Conservation (phyloP, 441 rosid species). For the Gossypium laxum region DNA sequence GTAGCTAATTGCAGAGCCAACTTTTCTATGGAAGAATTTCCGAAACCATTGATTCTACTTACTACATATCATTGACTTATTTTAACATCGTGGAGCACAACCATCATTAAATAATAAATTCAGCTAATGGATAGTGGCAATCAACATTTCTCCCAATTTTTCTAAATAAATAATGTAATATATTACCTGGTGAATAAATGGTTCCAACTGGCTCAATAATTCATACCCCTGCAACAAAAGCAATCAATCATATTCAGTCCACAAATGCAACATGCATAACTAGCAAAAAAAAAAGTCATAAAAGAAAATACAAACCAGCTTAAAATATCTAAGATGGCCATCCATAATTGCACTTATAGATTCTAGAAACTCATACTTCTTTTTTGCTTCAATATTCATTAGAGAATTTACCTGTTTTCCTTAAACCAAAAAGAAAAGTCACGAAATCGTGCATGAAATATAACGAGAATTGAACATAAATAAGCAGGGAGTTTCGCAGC, state of each 20-base stretch:
- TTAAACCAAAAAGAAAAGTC: slow-evolving; percentile 32
- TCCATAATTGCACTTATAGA: slow-evolving; percentile 87
- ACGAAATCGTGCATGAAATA: slow-evolving; percentile 15
- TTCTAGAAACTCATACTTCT: slow-evolving; percentile 87
- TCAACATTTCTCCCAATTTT: background rate
- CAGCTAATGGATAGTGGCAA: background rate
- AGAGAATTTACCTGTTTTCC: slow-evolving; percentile 77
- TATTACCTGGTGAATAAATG: slow-evolving; percentile 72
- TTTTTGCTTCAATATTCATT: slow-evolving; percentile 71
- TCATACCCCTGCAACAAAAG: slow-evolving; percentile 53
- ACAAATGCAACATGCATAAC: background rate
- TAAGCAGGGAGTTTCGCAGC: slow-evolving; percentile 10
- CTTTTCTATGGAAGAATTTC: background rate
- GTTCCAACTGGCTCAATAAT: slow-evolving; percentile 71
- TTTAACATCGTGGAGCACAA: background rate
- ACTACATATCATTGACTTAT: background rate
- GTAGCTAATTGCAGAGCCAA: background rate
- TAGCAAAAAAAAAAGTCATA: slow-evolving; percentile 2
- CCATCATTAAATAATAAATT: background rate
- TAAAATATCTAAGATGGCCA: slow-evolving; percentile 81
- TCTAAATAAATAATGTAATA: background rate
- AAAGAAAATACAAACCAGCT: slow-evolving; percentile 43
- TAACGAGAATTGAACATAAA: background rate
- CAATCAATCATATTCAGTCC: slow-evolving; percentile 14
- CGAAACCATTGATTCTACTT: background rate